phyloP scores from a whole-genome alignment of 805 yeast genomes.

The Nakazawaea sp. region DNA sequence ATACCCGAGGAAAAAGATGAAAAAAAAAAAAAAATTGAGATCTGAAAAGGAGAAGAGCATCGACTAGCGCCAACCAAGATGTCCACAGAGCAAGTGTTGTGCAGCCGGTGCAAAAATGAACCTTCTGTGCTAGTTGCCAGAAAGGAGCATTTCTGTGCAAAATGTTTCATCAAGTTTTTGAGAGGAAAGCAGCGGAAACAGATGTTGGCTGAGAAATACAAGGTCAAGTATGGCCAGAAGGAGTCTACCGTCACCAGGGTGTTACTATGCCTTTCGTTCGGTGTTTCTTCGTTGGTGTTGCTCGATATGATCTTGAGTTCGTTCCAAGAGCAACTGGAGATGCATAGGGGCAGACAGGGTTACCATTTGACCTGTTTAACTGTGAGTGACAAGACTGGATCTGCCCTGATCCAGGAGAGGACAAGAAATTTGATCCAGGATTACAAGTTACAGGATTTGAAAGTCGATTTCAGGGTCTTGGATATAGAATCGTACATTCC shows the following conservation, averaged over 20 bases:
- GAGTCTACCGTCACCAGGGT: constrained; percentile 25
- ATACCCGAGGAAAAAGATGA: too few relatives aligned
- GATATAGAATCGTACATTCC: constrained; percentile 33
- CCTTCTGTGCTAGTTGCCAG: constrained; percentile 42
- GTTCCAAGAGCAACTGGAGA: constrained; percentile 52
- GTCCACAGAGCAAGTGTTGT: too few relatives aligned
- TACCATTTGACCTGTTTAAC: constrained; percentile 25
- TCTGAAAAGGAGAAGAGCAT: too few relatives aligned
- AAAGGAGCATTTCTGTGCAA: constrained; percentile 57
- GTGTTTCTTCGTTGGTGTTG: constrained; percentile 58
- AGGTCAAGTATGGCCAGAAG: constrained; percentile 53
- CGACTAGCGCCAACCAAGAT: too few relatives aligned
- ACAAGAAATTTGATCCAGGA: constrained; percentile 14
- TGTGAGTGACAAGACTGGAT: constrained; percentile 5
- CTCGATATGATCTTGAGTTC: constrained; percentile 59
- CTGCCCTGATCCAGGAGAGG: constrained; percentile 4
- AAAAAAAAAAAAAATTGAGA: too few relatives aligned
- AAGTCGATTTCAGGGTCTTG: constrained; percentile 32
- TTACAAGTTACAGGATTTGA: constrained; percentile 18
- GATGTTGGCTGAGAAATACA: constrained; percentile 66
- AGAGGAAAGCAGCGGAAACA: constrained; percentile 75
- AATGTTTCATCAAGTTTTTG: constrained; percentile 67
- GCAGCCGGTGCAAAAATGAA: constrained; percentile 44
- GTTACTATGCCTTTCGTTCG: constrained; percentile 60
- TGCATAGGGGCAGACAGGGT: constrained; percentile 63